These are phyloP conservation scores for Thelonectria olida DNA, from an alignment of 2,329 filamentous ascomycete species.

Conservation along the genomic window DNA sequence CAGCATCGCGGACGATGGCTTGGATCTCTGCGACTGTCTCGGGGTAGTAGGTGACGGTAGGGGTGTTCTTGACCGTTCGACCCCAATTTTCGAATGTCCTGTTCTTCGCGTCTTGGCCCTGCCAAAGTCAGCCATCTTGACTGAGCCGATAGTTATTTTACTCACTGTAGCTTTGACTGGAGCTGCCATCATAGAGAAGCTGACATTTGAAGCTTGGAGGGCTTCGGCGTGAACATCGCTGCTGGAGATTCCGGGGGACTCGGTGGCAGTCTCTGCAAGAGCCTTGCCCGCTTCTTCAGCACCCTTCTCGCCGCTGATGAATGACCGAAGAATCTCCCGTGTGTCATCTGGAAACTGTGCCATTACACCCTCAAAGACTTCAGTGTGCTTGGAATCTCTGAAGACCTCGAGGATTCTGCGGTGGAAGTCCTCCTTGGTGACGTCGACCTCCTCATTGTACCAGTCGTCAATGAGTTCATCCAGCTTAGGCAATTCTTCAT, in stretches of 20 bases:
- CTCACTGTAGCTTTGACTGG: no score
- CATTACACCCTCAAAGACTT: constrained; percentile 2
- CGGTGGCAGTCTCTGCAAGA: not conserved
- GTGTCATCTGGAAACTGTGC: not conserved
- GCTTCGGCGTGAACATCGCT: not conserved
- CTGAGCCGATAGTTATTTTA: no score
- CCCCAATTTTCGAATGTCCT: constrained; percentile 27
- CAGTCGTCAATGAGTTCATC: constrained; percentile 16
- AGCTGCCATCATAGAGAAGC: not conserved
- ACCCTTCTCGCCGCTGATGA: not conserved
- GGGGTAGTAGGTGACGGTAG: constrained; percentile 10
- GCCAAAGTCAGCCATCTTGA: no score
- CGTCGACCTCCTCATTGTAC: not conserved
- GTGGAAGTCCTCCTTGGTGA: constrained; percentile 13
- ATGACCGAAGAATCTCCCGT: not conserved
- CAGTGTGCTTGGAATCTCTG: constrained; percentile 6
- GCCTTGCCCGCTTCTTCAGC: not conserved
- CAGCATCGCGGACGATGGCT: constrained; percentile 9
- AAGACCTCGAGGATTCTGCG: constrained; percentile 16
- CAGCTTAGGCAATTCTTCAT: constrained; percentile 13
- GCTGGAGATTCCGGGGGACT: not conserved
- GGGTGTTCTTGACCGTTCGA: constrained; percentile 10
- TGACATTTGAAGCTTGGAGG: not conserved
- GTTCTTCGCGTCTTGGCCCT: no score
- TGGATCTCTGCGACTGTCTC: not conserved